Evolutionary conservation across 169 alveolate genomes (phyloP).

Genomic region (Prorocentrum cordatum): DNA sequence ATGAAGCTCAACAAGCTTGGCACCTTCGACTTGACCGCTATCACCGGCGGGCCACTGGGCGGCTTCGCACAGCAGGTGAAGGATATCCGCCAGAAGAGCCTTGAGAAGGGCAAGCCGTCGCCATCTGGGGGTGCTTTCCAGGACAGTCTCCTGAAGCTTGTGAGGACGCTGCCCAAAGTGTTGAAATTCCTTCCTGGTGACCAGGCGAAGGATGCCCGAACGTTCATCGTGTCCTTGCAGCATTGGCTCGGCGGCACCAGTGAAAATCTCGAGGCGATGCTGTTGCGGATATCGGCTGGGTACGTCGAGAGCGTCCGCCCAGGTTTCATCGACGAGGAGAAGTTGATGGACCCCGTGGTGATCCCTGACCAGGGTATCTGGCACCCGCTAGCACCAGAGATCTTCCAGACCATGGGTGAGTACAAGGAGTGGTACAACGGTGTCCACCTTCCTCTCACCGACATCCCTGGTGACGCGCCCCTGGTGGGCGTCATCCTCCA

Average conservation of each 20-base stretch:
- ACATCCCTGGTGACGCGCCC: conserved; percentile 17
- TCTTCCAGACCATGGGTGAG: conserved; percentile 33
- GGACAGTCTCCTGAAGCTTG: neutral
- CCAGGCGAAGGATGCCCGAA: neutral
- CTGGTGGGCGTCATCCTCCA: conserved; percentile 3
- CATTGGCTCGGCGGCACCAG: neutral
- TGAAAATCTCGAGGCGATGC: neutral
- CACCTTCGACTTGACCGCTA: neutral
- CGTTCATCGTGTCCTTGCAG: neutral
- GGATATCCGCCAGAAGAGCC: no score
- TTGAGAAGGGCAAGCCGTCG: neutral
- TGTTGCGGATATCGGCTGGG: no score
- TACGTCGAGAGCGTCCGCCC: no score
- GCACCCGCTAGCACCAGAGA: conserved; percentile 63
- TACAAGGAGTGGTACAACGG: neutral
- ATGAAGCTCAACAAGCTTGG: conserved; percentile 1
- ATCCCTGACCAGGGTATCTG: conserved; percentile 62
- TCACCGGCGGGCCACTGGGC: neutral
- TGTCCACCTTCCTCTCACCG: conserved; percentile 65
- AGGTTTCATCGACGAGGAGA: conserved; percentile 29
- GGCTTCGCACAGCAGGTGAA: neutral
- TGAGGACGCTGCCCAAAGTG: neutral
- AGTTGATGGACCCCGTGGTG: conserved; percentile 64
- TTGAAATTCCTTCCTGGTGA: neutral
- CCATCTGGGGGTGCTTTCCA: neutral